Evolutionary conservation across 148 eudicot species (phyloP).

Genomic region (Amaranthus hypochondriacus): DNA sequence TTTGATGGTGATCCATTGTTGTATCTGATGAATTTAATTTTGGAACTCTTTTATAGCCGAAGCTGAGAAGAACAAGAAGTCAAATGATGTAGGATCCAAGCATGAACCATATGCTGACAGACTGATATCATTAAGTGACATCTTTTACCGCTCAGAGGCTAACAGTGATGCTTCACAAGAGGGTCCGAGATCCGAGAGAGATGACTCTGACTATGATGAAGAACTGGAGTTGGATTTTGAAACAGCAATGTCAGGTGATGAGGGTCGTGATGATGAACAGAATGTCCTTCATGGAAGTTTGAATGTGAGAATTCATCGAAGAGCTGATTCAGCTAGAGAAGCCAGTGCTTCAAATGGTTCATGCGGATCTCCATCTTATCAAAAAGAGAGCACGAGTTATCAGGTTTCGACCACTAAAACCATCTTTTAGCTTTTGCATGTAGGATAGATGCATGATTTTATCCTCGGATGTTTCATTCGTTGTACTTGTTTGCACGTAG

Average conservation of each 20-base stretch:
- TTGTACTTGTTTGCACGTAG: too few relatives aligned
- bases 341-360: slow-evolving; percentile 48
- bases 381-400: slow-evolving; percentile 39
- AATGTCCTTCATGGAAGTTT: slow-evolving; percentile 62
- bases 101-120: slow-evolving; percentile 53
- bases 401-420: slow-evolving; percentile 39
- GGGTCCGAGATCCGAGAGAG: slow-evolving; percentile 79
- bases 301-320: slow-evolving; percentile 67
- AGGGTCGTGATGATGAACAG: slow-evolving; percentile 57
- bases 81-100: slow-evolving; percentile 44
- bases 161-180: slow-evolving; percentile 77
- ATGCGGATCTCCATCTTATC: slow-evolving; percentile 44
- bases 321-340: slow-evolving; percentile 42
- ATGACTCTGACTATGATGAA: slow-evolving; percentile 89
- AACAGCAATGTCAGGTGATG: slow-evolving; percentile 74
- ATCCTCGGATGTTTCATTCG: too few relatives aligned
- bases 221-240: slow-evolving; percentile 86
- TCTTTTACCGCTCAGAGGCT: slow-evolving; percentile 62
- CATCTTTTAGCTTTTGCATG: not conserved
- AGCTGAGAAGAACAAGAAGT: slow-evolving; percentile 49
- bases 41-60: slow-evolving; percentile 42
- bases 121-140: slow-evolving; percentile 69
- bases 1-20: not conserved
- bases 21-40: slow-evolving; percentile 7
- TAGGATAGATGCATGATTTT: not conserved